phyloP scores from a whole-genome alignment of 371 early-diverging fungal species.

The Phascolomyces articulosus region DNA sequence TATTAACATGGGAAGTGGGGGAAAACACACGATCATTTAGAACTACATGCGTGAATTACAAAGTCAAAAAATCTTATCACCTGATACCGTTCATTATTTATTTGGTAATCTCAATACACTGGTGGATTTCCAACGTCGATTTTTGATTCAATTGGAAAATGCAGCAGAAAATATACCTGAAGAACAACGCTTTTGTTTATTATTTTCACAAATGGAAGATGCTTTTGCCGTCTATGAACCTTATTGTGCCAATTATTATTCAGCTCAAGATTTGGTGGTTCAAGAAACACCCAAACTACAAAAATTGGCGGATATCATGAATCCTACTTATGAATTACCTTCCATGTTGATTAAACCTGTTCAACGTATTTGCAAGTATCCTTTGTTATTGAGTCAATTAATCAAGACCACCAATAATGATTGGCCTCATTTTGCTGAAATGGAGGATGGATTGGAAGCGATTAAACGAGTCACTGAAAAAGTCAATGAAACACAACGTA shows the following conservation, averaged over 20 bases:
- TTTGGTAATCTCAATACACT: conserved; percentile 93
- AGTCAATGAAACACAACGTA: conserved; percentile 91
- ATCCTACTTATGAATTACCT: conserved; percentile 84
- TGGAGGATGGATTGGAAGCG: conserved; percentile 76
- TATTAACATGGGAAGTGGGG: no score
- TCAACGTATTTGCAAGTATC: conserved; percentile 97
- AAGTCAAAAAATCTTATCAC: conserved; percentile 62
- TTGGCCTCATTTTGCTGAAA: conserved; percentile 74
- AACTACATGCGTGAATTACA: conserved; percentile 63
- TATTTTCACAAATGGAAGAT: conserved; percentile 80
- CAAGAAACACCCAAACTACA: conserved; percentile 53
- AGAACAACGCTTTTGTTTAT: conserved; percentile 89
- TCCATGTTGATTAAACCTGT: conserved; percentile 96
- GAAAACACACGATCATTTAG: no score
- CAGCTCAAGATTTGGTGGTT: conserved; percentile 66
- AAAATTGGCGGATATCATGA: conserved; percentile 70
- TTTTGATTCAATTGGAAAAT: conserved; percentile 90
- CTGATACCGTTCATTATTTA: conserved; percentile 74
- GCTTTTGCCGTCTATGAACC: conserved; percentile 92
- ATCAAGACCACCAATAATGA: conserved; percentile 74
- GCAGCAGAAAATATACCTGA: conserved; percentile 67
- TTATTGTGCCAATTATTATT: conserved; percentile 89
- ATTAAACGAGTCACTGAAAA: conserved; percentile 87
- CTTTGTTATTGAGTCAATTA: conserved; percentile 84
- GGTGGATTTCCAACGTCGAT: conserved; percentile 96